phyloP scores from a whole-genome alignment of 352 stramenopile species.

The Blastocystis sp. region DNA sequence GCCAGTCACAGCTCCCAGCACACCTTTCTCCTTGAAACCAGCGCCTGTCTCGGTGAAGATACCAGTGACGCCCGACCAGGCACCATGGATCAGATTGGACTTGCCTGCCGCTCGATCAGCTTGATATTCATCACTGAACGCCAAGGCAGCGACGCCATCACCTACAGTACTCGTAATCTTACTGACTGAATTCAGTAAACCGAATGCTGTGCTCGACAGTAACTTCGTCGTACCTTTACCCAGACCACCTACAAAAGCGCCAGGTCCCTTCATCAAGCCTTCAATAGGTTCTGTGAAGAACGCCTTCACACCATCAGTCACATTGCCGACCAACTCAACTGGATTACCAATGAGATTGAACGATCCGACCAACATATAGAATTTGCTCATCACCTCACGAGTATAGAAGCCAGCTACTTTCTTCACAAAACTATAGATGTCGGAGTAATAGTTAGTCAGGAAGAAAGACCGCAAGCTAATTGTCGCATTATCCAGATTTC shows the following conservation, averaged over 20 bases:
- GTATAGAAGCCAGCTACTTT: conserved; percentile 38
- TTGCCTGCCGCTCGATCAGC: conserved; percentile 67
- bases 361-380: conserved; percentile 33
- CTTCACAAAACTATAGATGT: neutral
- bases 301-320: conserved; percentile 30
- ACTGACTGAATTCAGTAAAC: conserved; percentile 42
- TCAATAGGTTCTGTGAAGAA: conserved; percentile 58
- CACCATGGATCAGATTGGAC: conserved; percentile 38
- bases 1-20: conserved; percentile 30
- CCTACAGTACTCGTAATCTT: conserved; percentile 53
- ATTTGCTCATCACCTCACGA: conserved; percentile 27
- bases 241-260: conserved; percentile 43
- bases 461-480: conserved; percentile 40
- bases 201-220: conserved; percentile 16
- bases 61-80: conserved; percentile 29
- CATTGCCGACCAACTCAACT: conserved; percentile 21
- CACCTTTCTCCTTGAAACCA: conserved; percentile 48
- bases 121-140: conserved; percentile 77
- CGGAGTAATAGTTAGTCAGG: conserved; percentile 32
- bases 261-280: conserved; percentile 47
- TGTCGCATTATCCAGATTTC: conserved; percentile 56
- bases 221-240: conserved; percentile 52
- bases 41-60: conserved; percentile 50
- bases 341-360: conserved; percentile 56
- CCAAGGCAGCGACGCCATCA: conserved; percentile 23